phyloP scores from a whole-genome alignment of 1,284 basidiomycete species.

The Sanghuangporus sanghuang region DNA sequence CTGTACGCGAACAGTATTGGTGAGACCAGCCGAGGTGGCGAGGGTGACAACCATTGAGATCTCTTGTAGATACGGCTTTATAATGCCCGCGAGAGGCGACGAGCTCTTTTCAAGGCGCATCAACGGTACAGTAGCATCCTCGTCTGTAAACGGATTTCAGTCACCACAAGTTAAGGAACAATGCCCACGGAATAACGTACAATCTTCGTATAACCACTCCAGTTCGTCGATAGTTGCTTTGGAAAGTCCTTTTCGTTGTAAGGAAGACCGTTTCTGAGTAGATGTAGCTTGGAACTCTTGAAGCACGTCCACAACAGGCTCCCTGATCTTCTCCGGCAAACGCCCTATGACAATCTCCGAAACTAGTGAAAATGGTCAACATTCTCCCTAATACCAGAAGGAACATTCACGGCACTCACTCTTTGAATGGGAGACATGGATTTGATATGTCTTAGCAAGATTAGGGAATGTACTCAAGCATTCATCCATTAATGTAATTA shows the following conservation, averaged over 20 bases:
- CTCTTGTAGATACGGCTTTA: slow-evolving; percentile 51
- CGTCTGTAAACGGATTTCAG: slow-evolving; percentile 35
- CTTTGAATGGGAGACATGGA: slow-evolving; percentile 68
- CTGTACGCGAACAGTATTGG: slow-evolving; percentile 56
- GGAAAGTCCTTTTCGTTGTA: slow-evolving; percentile 62
- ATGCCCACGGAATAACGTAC: slow-evolving; percentile 32
- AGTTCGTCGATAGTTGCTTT: slow-evolving; percentile 63
- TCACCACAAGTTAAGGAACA: not conserved
- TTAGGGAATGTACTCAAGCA: slow-evolving; percentile 68
- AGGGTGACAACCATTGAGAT: slow-evolving; percentile 62
- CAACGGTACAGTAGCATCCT: slow-evolving; percentile 54
- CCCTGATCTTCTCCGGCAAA: slow-evolving; percentile 48
- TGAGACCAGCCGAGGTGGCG: slow-evolving; percentile 58
- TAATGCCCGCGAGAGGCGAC: slow-evolving; percentile 41
- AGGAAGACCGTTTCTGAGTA: slow-evolving; percentile 61
- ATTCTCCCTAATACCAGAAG: not conserved
- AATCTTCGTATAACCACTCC: slow-evolving; percentile 58
- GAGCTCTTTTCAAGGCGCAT: slow-evolving; percentile 57
- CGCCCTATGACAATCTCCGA: slow-evolving; percentile 56
- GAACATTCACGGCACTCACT: slow-evolving; percentile 38
- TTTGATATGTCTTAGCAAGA: slow-evolving; percentile 57
- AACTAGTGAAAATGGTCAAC: slow-evolving; percentile 38
- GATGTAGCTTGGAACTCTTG: slow-evolving; percentile 56
- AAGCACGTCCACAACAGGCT: slow-evolving; percentile 54
- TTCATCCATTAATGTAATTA: slow-evolving; percentile 60